These are phyloP conservation scores for Silene latifolia DNA, from an alignment of 148 eudicot species.

Conservation along the genomic window DNA sequence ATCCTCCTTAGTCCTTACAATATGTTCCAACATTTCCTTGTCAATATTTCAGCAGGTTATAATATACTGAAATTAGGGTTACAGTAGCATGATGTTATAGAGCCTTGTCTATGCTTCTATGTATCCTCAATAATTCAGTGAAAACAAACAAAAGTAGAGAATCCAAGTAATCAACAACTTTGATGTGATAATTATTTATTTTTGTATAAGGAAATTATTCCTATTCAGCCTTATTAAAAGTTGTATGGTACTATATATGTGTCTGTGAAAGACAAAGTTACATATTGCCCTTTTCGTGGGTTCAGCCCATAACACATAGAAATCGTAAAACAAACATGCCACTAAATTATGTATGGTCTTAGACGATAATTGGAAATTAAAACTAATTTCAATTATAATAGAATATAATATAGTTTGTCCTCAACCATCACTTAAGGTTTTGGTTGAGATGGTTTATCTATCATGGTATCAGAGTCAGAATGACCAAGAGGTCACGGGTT, in stretches of 20 bases:
- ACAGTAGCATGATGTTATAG: conserved; percentile 17
- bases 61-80: conserved; percentile 26
- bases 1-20: too few species aligned
- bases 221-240: conserved; percentile 27
- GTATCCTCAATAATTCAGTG: conserved; percentile 37
- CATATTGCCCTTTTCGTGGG: conserved; percentile 12
- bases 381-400: too few species aligned
- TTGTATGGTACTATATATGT: conserved; percentile 17
- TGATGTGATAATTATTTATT: conserved; percentile 30
- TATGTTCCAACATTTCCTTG: too few species aligned
- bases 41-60: neutral
- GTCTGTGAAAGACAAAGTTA: conserved; percentile 24
- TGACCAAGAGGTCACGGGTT: too few species aligned
- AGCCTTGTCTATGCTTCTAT: conserved; percentile 6
- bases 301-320: conserved; percentile 4
- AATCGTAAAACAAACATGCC: neutral
- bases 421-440: too few species aligned
- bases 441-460: too few species aligned
- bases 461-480: too few species aligned
- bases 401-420: too few species aligned
- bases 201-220: conserved; percentile 16
- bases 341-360: neutral
- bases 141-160: conserved; percentile 38
- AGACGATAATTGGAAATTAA: too few species aligned
- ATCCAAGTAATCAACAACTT: conserved; percentile 39